These are phyloP conservation scores for Rhytidhysteron rufulum DNA, from an alignment of 2,329 filamentous ascomycete genomes.

Conservation along the genomic window DNA sequence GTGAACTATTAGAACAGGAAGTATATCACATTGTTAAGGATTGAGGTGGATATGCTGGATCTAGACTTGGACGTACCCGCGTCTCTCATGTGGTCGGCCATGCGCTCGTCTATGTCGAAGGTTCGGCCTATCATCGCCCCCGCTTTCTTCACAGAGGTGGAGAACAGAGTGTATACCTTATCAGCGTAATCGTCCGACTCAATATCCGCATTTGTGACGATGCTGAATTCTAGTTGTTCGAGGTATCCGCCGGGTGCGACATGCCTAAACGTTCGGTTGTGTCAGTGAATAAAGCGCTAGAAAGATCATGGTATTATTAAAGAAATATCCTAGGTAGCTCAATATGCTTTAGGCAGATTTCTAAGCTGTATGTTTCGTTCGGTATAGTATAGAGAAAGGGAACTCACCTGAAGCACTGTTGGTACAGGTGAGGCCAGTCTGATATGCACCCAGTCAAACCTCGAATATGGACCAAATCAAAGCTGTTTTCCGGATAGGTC, in stretches of 20 bases:
- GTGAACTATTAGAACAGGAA: too few species aligned
- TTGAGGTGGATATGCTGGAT: too few species aligned
- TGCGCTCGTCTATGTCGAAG: slow-evolving; percentile 18
- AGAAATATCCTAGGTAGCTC: too few species aligned
- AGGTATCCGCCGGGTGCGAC: slow-evolving; percentile 40
- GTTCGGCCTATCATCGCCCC: slow-evolving; percentile 20
- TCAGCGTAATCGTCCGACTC: slow-evolving; percentile 11
- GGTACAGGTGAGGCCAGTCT: slow-evolving; percentile 39
- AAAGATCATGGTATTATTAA: too few species aligned
- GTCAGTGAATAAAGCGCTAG: too few species aligned
- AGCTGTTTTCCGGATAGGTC: slow-evolving; percentile 35
- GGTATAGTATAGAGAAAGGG: not conserved
- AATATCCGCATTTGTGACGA: slow-evolving; percentile 18
- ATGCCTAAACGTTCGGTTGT: slow-evolving; percentile 16
- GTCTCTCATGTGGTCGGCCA: slow-evolving; percentile 13
- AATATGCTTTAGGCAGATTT: too few species aligned
- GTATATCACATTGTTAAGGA: too few species aligned
- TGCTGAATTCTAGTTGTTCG: slow-evolving; percentile 40
- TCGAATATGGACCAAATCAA: slow-evolving; percentile 39
- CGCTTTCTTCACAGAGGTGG: slow-evolving; percentile 9
- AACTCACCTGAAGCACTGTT: slow-evolving; percentile 27
- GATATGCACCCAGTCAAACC: slow-evolving; percentile 39
- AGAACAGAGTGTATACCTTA: slow-evolving; percentile 18
- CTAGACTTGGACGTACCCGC: slow-evolving; percentile 14
- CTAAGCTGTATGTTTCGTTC: not conserved